Conservation (phyloP, 176 grass and related monocot species). For the Thinopyrum elongatum region DNA sequence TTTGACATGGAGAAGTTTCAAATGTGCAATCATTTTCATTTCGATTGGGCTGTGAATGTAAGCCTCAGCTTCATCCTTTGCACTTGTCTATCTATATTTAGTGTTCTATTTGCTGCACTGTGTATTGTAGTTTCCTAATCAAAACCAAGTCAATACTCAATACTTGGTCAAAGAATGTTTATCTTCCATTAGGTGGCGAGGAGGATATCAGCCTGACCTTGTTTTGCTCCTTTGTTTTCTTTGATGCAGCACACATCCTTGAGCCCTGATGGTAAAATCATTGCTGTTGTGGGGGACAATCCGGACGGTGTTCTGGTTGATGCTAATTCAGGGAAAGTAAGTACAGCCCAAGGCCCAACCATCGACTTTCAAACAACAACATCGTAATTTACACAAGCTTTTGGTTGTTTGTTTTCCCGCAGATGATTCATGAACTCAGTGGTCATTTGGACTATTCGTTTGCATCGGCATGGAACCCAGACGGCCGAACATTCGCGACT, state of each 20-base stretch:
- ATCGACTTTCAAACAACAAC: neutral
- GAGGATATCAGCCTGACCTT: neutral
- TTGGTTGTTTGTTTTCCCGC: constrained; percentile 2
- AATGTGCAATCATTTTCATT: constrained; percentile 68
- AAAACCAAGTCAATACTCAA: neutral
- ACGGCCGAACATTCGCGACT: constrained; percentile 67
- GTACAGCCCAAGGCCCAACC: neutral
- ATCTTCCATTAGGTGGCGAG: neutral
- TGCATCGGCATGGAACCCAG: constrained; percentile 84
- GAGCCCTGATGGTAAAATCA: constrained; percentile 74
- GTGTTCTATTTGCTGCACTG: neutral
- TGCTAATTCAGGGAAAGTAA: constrained; percentile 69
- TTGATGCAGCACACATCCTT: constrained; percentile 68
- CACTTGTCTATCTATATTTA: neutral
- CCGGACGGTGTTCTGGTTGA: constrained; percentile 69
- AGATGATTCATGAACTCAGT: constrained; percentile 52
- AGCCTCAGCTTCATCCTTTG: constrained; percentile 12
- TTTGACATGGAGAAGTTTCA: constrained; percentile 78
- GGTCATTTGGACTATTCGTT: constrained; percentile 87
- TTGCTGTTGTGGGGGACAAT: constrained; percentile 61
- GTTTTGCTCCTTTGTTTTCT: constrained; percentile 12
- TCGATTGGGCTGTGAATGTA: constrained; percentile 79
- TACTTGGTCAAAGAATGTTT: neutral
- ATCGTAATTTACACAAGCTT: neutral
- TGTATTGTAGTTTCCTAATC: constrained; percentile 7